Conservation (phyloP, 345 rosid species). For the Eucalyptus melliodora region DNA sequence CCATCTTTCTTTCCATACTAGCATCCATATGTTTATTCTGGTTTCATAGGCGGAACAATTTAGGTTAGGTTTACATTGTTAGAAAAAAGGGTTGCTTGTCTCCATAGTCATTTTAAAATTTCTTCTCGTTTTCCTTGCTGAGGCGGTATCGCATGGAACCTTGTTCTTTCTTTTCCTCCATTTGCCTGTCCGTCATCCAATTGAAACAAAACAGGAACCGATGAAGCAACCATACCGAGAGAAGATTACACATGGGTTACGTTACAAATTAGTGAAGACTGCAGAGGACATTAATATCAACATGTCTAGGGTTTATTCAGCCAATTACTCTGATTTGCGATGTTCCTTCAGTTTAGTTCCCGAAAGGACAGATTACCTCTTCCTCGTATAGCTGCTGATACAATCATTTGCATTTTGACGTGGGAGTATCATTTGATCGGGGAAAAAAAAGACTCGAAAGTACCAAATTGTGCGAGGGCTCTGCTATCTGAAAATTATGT, state of each 20-base stretch:
- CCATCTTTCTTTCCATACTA: neutral
- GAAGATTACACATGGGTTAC: neutral
- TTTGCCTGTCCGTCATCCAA: neutral
- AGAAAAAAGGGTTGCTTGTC: neutral
- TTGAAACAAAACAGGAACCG: neutral
- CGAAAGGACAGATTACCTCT: neutral
- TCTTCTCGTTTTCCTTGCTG: neutral
- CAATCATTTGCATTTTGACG: neutral
- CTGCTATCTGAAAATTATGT: neutral
- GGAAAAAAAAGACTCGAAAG: neutral
- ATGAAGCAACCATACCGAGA: neutral
- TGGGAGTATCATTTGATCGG: neutral
- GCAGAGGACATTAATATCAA: neutral
- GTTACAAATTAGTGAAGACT: neutral
- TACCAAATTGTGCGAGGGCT: neutral
- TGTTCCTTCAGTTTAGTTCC: neutral
- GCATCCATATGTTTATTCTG: neutral
- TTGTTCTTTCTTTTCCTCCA: neutral
- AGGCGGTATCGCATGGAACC: neutral
- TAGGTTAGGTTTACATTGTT: neutral
- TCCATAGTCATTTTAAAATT: neutral
- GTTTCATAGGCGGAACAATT: neutral
- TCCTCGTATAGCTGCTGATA: neutral
- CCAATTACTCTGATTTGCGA: neutral
- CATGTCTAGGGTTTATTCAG: neutral